A percentile compares a stretch with the other conserved stretches of the same genome.
phyloP scores from a whole-genome alignment of 495 filamentous ascomycete genomes.

The Bacidia rubella region DNA sequence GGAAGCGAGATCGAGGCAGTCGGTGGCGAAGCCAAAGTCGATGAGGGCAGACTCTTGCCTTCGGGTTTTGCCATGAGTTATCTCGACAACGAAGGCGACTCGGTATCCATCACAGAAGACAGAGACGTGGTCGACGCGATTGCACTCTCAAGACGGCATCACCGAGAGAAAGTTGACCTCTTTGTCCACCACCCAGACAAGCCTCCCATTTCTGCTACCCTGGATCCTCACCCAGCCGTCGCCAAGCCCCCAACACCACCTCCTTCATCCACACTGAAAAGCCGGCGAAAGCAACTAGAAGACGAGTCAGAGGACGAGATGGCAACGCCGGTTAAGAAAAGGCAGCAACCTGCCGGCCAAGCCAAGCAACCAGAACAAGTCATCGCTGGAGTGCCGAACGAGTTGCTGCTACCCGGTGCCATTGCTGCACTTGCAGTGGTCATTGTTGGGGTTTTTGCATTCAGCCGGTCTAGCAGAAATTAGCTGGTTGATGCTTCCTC shows the following conservation, averaged over 20 bases:
- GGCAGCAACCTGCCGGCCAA: constrained; percentile 24
- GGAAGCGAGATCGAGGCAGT: constrained; percentile 76
- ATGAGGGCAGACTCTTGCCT: constrained; percentile 63
- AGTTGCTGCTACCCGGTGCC: constrained; percentile 82
- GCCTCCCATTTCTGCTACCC: constrained; percentile 53
- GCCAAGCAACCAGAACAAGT: constrained; percentile 51
- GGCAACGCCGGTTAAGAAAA: constrained; percentile 29
- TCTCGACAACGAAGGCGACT: constrained; percentile 92
- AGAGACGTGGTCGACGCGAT: constrained; percentile 88
- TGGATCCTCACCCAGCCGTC: constrained; percentile 51
- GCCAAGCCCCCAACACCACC: constrained; percentile 43
- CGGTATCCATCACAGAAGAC: constrained; percentile 94
- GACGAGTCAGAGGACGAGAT: constrained; percentile 52
- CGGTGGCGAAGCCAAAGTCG: constrained; percentile 59
- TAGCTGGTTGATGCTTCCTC: constrained; percentile 18
- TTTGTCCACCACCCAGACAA: constrained; percentile 91
- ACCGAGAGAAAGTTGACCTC: constrained; percentile 84
- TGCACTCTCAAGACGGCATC: constrained; percentile 58
- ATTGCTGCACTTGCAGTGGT: constrained; percentile 90
- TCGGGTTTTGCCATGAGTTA: constrained; percentile 93
- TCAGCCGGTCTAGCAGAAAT: constrained; percentile 60
- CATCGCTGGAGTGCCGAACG: constrained; percentile 87
- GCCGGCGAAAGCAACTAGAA: constrained; percentile 40
- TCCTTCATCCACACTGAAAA: constrained; percentile 38
- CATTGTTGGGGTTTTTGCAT: constrained; percentile 84